A percentile compares a stretch with the other conserved stretches of the same genome.
Evolutionary conservation across 805 yeast genomes (phyloP).

Genomic region (Suhomyces sp.): DNA sequence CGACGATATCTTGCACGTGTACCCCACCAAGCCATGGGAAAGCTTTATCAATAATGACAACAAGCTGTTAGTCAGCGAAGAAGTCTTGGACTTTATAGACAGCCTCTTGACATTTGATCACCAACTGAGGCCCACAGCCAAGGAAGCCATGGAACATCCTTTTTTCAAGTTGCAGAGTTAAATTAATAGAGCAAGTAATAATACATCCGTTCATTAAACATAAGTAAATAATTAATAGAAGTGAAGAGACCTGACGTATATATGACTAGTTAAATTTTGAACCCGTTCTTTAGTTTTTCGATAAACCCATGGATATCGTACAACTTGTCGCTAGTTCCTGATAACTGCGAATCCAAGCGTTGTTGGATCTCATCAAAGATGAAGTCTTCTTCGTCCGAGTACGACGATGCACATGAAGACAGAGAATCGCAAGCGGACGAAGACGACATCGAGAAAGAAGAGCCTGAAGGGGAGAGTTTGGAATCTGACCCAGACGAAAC

Average conservation of each 20-base stretch:
- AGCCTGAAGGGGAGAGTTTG: neutral
- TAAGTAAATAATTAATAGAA: neutral
- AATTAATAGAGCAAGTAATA: neutral
- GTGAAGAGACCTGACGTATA: neutral
- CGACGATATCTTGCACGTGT: constrained; percentile 64
- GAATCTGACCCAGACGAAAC: neutral
- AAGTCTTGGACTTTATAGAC: constrained; percentile 79
- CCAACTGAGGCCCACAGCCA: constrained; percentile 82
- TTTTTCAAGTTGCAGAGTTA: constrained; percentile 25
- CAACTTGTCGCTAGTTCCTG: constrained; percentile 22
- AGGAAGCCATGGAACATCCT: constrained; percentile 78
- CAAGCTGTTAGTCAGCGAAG: constrained; percentile 59
- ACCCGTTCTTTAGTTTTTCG: constrained; percentile 23
- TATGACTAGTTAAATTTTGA: neutral
- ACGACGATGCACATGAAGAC: constrained; percentile 7
- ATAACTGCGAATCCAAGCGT: constrained; percentile 20
- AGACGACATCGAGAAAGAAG: neutral
- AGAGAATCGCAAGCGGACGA: neutral
- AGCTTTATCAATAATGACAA: constrained; percentile 70
- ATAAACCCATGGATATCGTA: constrained; percentile 25
- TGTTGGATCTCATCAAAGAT: constrained; percentile 24
- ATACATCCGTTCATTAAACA: neutral
- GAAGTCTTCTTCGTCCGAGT: constrained; percentile 20
- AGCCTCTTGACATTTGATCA: constrained; percentile 81
- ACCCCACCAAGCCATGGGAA: constrained; percentile 84